These are phyloP conservation scores for Rhodotorula sp. DNA, from an alignment of 1,284 basidiomycete species.

Conservation along the genomic window DNA sequence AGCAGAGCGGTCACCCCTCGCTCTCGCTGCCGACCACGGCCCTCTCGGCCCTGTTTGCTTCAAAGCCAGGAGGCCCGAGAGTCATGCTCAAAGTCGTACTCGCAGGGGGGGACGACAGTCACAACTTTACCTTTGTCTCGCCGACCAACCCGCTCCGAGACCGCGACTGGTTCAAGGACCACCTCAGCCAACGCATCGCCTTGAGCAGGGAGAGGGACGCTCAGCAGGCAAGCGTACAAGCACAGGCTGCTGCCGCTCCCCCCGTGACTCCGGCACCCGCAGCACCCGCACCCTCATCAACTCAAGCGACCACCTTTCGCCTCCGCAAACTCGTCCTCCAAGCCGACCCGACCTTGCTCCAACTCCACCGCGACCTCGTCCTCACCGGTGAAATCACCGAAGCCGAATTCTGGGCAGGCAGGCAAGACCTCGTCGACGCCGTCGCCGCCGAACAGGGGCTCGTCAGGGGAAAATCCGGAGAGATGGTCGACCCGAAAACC, in stretches of 20 bases:
- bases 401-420: constrained; percentile 90
- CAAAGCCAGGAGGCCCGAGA: constrained; percentile 71
- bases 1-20: constrained; percentile 55
- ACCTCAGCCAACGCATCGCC: constrained; percentile 68
- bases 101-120: constrained; percentile 58
- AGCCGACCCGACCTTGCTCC: constrained; percentile 68
- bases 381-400: constrained; percentile 80
- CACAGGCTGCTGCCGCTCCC: constrained; percentile 54
- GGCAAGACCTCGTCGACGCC: constrained; percentile 69
- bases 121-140: constrained; percentile 69
- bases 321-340: constrained; percentile 75
- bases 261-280: constrained; percentile 48
- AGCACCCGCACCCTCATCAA: constrained; percentile 50
- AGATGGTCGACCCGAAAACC: constrained; percentile 84
- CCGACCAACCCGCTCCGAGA: constrained; percentile 60
- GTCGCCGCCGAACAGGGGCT: constrained; percentile 65
- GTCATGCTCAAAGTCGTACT: constrained; percentile 65
- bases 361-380: constrained; percentile 80
- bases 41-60: constrained; percentile 68
- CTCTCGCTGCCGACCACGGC: constrained; percentile 60
- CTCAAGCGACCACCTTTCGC: constrained; percentile 35
- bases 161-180: constrained; percentile 73
- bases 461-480: constrained; percentile 56
- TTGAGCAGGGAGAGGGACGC: constrained; percentile 54
- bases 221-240: constrained; percentile 19